Evolutionary conservation across 805 yeast species (phyloP).

Genomic region (Candida silvicultrix): DNA sequence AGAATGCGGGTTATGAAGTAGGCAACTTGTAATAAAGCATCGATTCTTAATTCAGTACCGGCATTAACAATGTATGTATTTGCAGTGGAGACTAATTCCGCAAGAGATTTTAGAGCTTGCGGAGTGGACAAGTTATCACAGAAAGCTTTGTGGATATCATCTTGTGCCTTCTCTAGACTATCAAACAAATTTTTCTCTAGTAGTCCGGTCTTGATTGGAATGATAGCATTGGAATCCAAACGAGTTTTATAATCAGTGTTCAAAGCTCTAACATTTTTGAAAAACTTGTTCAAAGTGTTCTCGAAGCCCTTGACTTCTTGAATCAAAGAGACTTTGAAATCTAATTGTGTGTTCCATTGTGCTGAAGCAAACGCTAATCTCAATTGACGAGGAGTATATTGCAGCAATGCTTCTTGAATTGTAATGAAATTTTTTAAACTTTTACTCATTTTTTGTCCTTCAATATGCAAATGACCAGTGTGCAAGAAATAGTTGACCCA

Average conservation of each 20-base stretch:
- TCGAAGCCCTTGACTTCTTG: constrained; percentile 75
- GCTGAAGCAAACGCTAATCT: constrained; percentile 87
- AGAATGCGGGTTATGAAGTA: constrained; percentile 68
- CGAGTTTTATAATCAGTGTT: constrained; percentile 55
- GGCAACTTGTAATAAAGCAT: constrained; percentile 58
- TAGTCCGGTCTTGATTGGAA: constrained; percentile 55
- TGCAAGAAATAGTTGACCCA: constrained; percentile 98
- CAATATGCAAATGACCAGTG: constrained; percentile 96
- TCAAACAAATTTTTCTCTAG: constrained; percentile 50
- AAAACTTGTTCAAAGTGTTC: constrained; percentile 70
- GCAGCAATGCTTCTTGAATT: constrained; percentile 78
- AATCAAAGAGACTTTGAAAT: constrained; percentile 78
- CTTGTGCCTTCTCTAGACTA: constrained; percentile 45
- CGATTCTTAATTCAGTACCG: constrained; percentile 48
- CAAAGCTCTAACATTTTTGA: constrained; percentile 81
- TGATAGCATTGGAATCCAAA: constrained; percentile 38
- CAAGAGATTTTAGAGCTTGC: constrained; percentile 54
- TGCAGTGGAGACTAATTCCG: constrained; percentile 62
- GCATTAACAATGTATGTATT: constrained; percentile 68
- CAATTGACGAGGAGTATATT: constrained; percentile 72
- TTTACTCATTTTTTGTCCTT: constrained; percentile 98
- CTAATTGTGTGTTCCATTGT: constrained; percentile 90
- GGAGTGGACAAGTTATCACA: constrained; percentile 88
- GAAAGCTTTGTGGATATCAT: constrained; percentile 66
- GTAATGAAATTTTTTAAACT: constrained; percentile 93